Evolutionary conservation across 2,329 filamentous ascomycete genomes (phyloP).

Genomic region (Lecanosticta acicola): DNA sequence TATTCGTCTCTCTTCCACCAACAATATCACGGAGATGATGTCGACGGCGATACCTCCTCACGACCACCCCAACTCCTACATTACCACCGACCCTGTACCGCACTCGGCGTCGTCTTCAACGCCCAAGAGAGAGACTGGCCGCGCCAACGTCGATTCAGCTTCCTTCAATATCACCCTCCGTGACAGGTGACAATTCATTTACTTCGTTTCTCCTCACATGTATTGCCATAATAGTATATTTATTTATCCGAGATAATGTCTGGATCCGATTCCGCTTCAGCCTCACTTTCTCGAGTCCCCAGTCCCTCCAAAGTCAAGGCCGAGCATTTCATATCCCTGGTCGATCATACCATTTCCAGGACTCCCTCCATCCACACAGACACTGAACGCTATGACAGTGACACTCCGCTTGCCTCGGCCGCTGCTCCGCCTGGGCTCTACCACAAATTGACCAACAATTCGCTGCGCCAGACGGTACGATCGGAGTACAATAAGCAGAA

Average conservation of each 20-base stretch:
- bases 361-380: constrained; percentile 14
- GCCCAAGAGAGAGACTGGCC: no score
- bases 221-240: constrained; percentile 2
- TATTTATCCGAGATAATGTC: constrained; percentile 21
- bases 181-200: constrained; percentile 21
- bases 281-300: constrained; percentile 22
- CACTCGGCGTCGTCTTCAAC: constrained; percentile 5
- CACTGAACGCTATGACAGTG: constrained; percentile 29
- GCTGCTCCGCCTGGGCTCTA: constrained; percentile 14
- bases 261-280: constrained; percentile 10
- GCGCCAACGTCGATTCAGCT: constrained; percentile 12
- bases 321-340: constrained; percentile 61
- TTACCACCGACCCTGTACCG: not conserved
- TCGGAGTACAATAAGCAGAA: constrained; percentile 32
- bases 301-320: constrained; percentile 22
- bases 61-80: not conserved
- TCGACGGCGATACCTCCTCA: not conserved
- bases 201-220: constrained; percentile 2
- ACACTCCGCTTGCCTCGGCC: constrained; percentile 8
- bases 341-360: constrained; percentile 47
- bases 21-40: not conserved
- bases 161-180: constrained; percentile 17
- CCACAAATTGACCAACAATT: constrained; percentile 27
- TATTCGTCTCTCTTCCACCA: not conserved
- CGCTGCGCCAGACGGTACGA: constrained; percentile 25